These are phyloP conservation scores for Suillus placidus DNA, from an alignment of 768 basidiomycete species.

Conservation along the genomic window DNA sequence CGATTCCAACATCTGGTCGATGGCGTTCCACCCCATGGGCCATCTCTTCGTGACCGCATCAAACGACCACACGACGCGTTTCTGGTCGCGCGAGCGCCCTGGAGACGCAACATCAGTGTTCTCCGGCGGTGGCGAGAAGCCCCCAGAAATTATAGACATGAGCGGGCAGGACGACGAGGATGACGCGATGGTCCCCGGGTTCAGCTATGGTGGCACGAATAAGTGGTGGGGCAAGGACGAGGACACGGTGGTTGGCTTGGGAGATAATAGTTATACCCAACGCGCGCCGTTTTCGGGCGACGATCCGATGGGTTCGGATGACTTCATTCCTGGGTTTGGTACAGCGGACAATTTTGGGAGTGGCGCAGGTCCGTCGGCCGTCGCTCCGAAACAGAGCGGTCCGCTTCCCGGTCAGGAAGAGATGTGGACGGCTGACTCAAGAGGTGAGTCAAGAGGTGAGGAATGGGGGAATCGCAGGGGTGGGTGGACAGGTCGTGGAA, in stretches of 20 bases:
- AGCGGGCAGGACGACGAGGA: slow-evolving; percentile 73
- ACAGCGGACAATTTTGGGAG: slow-evolving; percentile 33
- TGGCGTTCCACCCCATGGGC: slow-evolving; percentile 94
- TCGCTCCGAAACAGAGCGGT: slow-evolving; percentile 37
- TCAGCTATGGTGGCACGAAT: slow-evolving; percentile 47
- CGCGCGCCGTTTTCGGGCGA: slow-evolving; percentile 27
- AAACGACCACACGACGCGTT: slow-evolving; percentile 99
- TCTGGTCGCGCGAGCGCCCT: slow-evolving; percentile 93
- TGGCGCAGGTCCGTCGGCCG: slow-evolving; percentile 26
- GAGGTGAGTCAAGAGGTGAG: slow-evolving; percentile 25
- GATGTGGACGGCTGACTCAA: slow-evolving; percentile 42
- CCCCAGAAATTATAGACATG: slow-evolving; percentile 64
- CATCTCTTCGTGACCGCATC: slow-evolving; percentile 92
- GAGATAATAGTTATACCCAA: slow-evolving; percentile 24
- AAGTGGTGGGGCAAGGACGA: slow-evolving; percentile 53
- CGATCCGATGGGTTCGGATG: slow-evolving; percentile 46
- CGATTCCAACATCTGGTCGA: slow-evolving; percentile 96
- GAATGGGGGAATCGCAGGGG: slow-evolving; percentile 42
- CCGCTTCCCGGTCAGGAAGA: slow-evolving; percentile 56
- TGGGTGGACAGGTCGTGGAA: slow-evolving; percentile 35
- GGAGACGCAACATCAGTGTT: slow-evolving; percentile 82
- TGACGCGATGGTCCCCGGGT: slow-evolving; percentile 74
- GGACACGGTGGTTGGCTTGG: slow-evolving; percentile 29
- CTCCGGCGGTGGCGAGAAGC: slow-evolving; percentile 82
- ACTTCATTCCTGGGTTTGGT: slow-evolving; percentile 69